Conservation (phyloP, 768 basidiomycete species). For the Russula sp. region DNA sequence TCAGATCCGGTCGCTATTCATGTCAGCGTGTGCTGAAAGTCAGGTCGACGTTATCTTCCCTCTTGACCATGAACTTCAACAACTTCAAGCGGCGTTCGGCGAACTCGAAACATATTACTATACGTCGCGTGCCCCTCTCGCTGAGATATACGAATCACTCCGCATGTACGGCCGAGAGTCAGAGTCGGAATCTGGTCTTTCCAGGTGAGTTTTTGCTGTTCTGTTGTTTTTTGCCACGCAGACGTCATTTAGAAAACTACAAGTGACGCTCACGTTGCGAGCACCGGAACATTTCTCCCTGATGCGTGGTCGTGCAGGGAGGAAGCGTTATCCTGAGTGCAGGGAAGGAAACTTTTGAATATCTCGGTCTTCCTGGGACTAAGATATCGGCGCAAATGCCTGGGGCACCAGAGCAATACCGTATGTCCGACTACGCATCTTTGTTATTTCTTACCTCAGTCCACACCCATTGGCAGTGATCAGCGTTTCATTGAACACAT, state of each 20-base stretch:
- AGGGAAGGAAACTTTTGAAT: constrained; percentile 56
- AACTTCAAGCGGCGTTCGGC: constrained; percentile 42
- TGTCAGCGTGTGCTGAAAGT: neutral
- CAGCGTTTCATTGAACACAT: constrained; percentile 11
- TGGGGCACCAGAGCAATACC: constrained; percentile 41
- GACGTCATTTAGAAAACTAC: neutral
- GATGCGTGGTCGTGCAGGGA: constrained; percentile 69
- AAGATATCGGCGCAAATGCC: constrained; percentile 50
- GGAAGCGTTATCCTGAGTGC: constrained; percentile 55
- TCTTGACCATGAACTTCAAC: constrained; percentile 41
- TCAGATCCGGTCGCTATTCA: constrained; percentile 8
- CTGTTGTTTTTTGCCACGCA: constrained; percentile 31
- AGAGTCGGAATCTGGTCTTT: constrained; percentile 24
- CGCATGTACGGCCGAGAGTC: constrained; percentile 37
- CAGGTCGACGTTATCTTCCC: constrained; percentile 67
- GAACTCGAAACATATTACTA: constrained; percentile 46
- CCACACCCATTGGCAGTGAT: constrained; percentile 7
- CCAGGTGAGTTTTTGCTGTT: constrained; percentile 21
- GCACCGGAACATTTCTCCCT: constrained; percentile 35
- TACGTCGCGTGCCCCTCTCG: constrained; percentile 45
- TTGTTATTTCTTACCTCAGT: constrained; percentile 31
- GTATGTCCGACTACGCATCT: constrained; percentile 6
- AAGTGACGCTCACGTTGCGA: constrained; percentile 20
- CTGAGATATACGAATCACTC: constrained; percentile 42
- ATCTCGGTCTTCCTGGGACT: constrained; percentile 57